Conservation (phyloP, 2,329 filamentous ascomycete genomes). For the Zymoseptoria pseudotritici region DNA sequence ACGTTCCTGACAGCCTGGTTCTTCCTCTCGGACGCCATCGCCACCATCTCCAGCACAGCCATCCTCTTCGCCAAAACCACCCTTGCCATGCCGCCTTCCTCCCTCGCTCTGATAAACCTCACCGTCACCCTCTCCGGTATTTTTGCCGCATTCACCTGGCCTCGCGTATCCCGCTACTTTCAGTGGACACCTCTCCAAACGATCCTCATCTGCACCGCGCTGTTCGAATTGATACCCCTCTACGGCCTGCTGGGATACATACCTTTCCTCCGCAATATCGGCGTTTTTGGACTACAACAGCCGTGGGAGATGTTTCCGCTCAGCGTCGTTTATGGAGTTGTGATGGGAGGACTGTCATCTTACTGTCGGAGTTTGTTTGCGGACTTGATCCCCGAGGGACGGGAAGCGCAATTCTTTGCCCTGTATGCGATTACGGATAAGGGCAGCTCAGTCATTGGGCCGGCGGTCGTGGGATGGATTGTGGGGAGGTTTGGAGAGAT, state of each 20-base stretch:
- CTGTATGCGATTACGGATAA: constrained; percentile 98
- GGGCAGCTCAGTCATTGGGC: constrained; percentile 86
- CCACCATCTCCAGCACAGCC: constrained; percentile 88
- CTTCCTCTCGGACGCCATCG: constrained; percentile 84
- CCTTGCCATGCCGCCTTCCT: constrained; percentile 80
- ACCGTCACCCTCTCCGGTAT: constrained; percentile 81
- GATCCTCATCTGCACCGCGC: constrained; percentile 79
- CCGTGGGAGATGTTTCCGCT: constrained; percentile 96
- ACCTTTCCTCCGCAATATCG: constrained; percentile 65
- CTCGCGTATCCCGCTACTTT: constrained; percentile 63
- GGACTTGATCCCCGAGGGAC: constrained; percentile 87
- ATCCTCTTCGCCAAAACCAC: constrained; percentile 94
- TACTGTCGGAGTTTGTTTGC: constrained; percentile 91
- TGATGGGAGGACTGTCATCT: constrained; percentile 83
- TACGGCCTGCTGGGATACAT: constrained; percentile 87
- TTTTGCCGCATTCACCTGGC: constrained; percentile 83
- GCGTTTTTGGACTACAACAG: constrained; percentile 78
- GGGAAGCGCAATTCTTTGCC: constrained; percentile 92
- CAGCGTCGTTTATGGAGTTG: constrained; percentile 83
- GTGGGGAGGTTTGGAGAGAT: constrained; percentile 60
- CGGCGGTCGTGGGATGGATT: constrained; percentile 85
- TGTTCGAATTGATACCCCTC: constrained; percentile 88
- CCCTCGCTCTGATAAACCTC: constrained; percentile 85
- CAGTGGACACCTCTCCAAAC: constrained; percentile 73
- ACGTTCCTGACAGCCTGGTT: constrained; percentile 89